These are phyloP conservation scores for Pythium phragmiticola DNA, from an alignment of 352 stramenopile genomes.

Conservation along the genomic window DNA sequence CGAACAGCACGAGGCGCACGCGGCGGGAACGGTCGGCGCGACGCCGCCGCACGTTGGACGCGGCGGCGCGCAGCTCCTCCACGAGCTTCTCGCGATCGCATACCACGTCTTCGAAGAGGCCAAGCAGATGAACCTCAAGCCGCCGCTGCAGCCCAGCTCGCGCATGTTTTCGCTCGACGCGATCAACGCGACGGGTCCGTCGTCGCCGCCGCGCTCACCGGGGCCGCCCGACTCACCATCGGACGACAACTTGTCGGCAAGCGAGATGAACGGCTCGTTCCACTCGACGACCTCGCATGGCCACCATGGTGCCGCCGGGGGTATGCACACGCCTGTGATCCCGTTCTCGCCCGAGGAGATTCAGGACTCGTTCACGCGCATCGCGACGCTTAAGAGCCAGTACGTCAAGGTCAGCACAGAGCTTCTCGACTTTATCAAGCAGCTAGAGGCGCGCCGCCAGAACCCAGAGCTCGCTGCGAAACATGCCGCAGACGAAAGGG, in stretches of 20 bases:
- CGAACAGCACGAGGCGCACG: slow-evolving; percentile 23
- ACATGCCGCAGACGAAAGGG: slow-evolving; percentile 23
- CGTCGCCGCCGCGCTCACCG: slow-evolving; percentile 34
- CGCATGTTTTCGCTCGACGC: slow-evolving; percentile 68
- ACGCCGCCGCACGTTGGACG: slow-evolving; percentile 8
- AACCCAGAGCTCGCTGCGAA: slow-evolving; percentile 18
- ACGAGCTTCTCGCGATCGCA: slow-evolving; percentile 68
- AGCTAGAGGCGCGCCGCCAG: slow-evolving; percentile 34
- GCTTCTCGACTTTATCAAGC: slow-evolving; percentile 54
- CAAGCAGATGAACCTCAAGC: slow-evolving; percentile 85
- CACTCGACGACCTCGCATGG: slow-evolving; percentile 28
- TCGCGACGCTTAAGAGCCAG: slow-evolving; percentile 72
- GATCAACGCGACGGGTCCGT: slow-evolving; percentile 21
- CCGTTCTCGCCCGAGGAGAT: slow-evolving; percentile 81
- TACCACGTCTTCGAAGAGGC: slow-evolving; percentile 80
- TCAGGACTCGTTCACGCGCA: slow-evolving; percentile 85
- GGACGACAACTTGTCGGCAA: slow-evolving; percentile 37
- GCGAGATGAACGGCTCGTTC: slow-evolving; percentile 48
- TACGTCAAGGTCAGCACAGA: slow-evolving; percentile 77
- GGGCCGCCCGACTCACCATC: slow-evolving; percentile 34
- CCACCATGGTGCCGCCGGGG: slow-evolving; percentile 32
- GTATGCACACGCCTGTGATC: slow-evolving; percentile 49
- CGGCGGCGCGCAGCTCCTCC: slow-evolving; percentile 57
- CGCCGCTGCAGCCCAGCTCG: slow-evolving; percentile 74
- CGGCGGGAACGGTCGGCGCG: background rate